A percentile compares a stretch with the other conserved stretches of the same genome.
Conservation (phyloP, 2,329 filamentous ascomycete genomes). For the Monosporascus sp. region DNA sequence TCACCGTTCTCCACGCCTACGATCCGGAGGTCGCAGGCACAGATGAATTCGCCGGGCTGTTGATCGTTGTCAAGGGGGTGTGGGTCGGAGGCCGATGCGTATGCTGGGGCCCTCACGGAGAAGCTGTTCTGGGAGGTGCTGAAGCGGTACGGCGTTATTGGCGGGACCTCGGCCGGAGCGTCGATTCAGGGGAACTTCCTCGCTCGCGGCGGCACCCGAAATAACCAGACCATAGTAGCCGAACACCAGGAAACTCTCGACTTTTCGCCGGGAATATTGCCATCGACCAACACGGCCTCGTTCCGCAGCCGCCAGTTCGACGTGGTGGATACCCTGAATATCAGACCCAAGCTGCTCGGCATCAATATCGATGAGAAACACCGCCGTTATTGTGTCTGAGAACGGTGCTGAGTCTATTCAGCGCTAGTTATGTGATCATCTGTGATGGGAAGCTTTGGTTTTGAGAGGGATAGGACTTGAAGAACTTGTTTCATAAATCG, state of each 20-base stretch:
- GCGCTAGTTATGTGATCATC: slow-evolving; percentile 25
- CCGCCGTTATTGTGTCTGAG: slow-evolving; percentile 24
- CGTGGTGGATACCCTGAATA: slow-evolving; percentile 28
- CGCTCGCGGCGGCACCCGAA: slow-evolving; percentile 25
- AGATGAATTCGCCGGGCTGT: slow-evolving; percentile 24
- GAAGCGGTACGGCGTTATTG: slow-evolving; percentile 21
- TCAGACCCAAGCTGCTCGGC: slow-evolving; percentile 24
- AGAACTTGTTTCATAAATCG: slow-evolving; percentile 19
- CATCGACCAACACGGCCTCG: slow-evolving; percentile 29
- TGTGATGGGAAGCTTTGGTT: slow-evolving; percentile 28
- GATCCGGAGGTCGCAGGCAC: slow-evolving; percentile 24
- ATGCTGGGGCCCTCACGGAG: slow-evolving; percentile 27
- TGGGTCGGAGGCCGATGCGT: slow-evolving; percentile 30
- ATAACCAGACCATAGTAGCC: slow-evolving; percentile 26
- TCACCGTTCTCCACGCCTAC: slow-evolving; percentile 28
- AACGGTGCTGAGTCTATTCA: slow-evolving; percentile 22
- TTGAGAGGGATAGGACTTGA: slow-evolving; percentile 24
- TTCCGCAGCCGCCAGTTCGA: slow-evolving; percentile 26
- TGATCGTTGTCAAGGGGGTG: slow-evolving; percentile 19
- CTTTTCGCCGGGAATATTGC: slow-evolving; percentile 24
- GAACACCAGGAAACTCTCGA: slow-evolving; percentile 28
- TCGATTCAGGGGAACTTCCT: slow-evolving; percentile 29
- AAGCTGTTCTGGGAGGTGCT: slow-evolving; percentile 23
- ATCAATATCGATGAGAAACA: slow-evolving; percentile 29
- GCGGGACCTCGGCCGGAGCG: slow-evolving; percentile 25